Base-by-base conservation (phyloP, 2,329 filamentous ascomycete species). In the Plectosphaerella sp. region DNA sequence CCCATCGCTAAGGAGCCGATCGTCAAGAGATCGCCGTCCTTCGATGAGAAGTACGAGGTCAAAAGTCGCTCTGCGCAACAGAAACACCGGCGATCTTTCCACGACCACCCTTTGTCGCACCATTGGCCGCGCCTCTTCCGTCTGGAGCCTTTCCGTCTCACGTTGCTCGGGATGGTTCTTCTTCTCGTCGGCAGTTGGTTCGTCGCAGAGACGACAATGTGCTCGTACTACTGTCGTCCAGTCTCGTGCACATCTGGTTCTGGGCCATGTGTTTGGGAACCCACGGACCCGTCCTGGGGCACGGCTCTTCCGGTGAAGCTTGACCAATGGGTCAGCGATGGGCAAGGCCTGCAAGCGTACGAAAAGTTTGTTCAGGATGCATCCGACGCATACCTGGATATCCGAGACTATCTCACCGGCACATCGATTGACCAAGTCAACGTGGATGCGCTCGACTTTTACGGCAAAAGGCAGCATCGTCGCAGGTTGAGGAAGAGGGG, bases 281-380 rank as follows among this genome's bases (percentile, higher is more conserved):
- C 74, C 11, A 73, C 79, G 45, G 82, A 85, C 61, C 83, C 83
- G 1, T 75, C 75, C 24, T 86, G 82, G 64, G 82, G 82, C n/a
- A 72, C 71, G 39, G 79, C 81, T 1, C 71, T 86, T 45, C 82
- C 83, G 3, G 76, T 83, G 52, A 86, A 85, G 67, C 60, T 86
- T 12, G 82, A 86, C 61, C 75, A 85, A 58, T 86, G 82, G 82
- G 62, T 72, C 9, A 80, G 78, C 0, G 76, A 78, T 15, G 81
- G 81, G 1, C 67, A 65, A 35, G 78, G 77, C 5, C 75, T 78
- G 37, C 59, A 57, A 2, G 43, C 74, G 4, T 63, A 67, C 14
- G 63, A 62, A n/a, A 62, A 65, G 43, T 57, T 71, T 2, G 59
- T 62, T 5, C 74, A 81, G 48, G 73, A 79, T 36, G 55, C 73